These are phyloP conservation scores for Diplodia mutila DNA, from an alignment of 2,329 filamentous ascomycete genomes.

Conservation along the genomic window DNA sequence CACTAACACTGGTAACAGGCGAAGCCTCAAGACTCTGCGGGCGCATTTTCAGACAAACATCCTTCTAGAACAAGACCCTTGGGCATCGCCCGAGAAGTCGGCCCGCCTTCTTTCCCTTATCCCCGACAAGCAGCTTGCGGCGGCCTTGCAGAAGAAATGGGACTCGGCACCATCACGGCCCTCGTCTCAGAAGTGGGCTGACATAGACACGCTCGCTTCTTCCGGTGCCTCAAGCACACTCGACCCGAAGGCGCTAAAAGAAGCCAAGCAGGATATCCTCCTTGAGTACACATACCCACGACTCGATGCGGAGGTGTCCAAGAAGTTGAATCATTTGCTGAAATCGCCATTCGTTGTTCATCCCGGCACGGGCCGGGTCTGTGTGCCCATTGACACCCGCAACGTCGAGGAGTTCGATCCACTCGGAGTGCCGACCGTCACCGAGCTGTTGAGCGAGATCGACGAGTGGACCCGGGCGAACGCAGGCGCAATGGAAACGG, in stretches of 20 bases:
- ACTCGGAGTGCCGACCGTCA: conserved; percentile 84
- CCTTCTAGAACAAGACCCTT: conserved; percentile 84
- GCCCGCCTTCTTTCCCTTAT: conserved; percentile 82
- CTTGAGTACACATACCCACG: conserved; percentile 98
- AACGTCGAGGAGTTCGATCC: conserved; percentile 84
- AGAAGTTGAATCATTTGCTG: conserved; percentile 96
- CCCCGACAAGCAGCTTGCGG: conserved; percentile 76
- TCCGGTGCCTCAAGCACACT: conserved; percentile 72
- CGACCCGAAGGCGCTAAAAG: conserved; percentile 73
- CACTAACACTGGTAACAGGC: conserved; percentile 50
- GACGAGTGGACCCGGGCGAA: conserved; percentile 71
- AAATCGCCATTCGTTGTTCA: conserved; percentile 97
- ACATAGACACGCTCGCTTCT: conserved; percentile 86
- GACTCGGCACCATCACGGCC: conserved; percentile 76
- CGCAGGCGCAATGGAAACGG: conserved; percentile 42
- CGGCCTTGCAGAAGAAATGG: conserved; percentile 88
- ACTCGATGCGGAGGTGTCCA: conserved; percentile 94
- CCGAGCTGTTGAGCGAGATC: conserved; percentile 79
- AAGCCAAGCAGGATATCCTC: conserved; percentile 94
- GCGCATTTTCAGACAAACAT: conserved; percentile 83
- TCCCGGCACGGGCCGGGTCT: conserved; percentile 89
- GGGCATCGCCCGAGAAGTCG: conserved; percentile 69
- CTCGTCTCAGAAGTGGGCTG: conserved; percentile 85
- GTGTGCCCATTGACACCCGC: conserved; percentile 85
- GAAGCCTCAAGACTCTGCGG: conserved; percentile 83